Percentiles rank a stretch among this genome's conserved stretches.
These are phyloP conservation scores for Dioscorea dumetorum DNA, from an alignment of 106 monocot species.

Conservation along the genomic window DNA sequence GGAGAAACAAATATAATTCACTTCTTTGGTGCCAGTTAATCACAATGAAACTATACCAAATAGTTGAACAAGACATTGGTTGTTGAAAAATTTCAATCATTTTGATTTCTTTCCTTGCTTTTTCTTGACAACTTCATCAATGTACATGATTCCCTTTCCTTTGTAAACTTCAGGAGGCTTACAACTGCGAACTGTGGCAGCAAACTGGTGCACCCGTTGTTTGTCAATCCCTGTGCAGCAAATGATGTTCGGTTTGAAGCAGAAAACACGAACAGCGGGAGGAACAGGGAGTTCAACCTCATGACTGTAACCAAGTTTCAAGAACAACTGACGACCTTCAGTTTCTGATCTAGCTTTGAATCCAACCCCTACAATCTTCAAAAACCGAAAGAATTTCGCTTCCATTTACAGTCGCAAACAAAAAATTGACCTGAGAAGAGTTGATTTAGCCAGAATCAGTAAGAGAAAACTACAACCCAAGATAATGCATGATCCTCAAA, in stretches of 20 bases:
- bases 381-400: slow-evolving; percentile 81
- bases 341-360: slow-evolving; percentile 81
- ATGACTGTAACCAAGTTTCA: slow-evolving; percentile 91
- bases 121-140: slow-evolving; percentile 83
- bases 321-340: slow-evolving; percentile 65
- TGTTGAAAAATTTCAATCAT: slow-evolving; percentile 11
- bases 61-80: too few species aligned
- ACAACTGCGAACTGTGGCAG: slow-evolving; percentile 67
- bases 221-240: slow-evolving; percentile 94
- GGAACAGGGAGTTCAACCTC: slow-evolving; percentile 83
- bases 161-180: slow-evolving; percentile 97
- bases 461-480: too few species aligned
- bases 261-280: slow-evolving; percentile 84
- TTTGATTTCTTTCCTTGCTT: slow-evolving; percentile 91
- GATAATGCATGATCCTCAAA: too few species aligned
- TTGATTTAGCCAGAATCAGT: too few species aligned
- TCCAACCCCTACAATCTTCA: slow-evolving; percentile 86
- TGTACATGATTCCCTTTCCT: slow-evolving; percentile 89
- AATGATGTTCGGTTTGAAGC: slow-evolving; percentile 89
- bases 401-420: slow-evolving; percentile 33
- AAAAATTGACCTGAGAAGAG: not conserved
- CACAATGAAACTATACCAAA: too few species aligned
- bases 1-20: too few species aligned
- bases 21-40: too few species aligned
- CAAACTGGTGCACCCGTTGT: slow-evolving; percentile 83